Percentiles rank a stretch among this genome's conserved stretches.
Conservation (phyloP, 1,284 basidiomycete genomes). For the Cryptococcus sp. region DNA sequence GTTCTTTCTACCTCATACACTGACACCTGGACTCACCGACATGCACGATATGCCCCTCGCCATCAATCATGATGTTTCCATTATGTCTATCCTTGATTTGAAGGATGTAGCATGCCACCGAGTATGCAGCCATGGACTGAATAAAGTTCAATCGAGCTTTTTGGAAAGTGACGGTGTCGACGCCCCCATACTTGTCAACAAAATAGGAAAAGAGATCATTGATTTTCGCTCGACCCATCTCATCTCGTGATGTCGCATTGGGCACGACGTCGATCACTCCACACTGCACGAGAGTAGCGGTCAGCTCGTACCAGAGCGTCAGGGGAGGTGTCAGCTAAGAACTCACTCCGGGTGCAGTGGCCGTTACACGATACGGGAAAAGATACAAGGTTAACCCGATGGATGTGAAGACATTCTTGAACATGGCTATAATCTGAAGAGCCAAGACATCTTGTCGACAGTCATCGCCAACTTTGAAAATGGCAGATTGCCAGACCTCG, state of each 20-base stretch:
- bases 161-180: conserved; percentile 88
- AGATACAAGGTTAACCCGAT: conserved; percentile 90
- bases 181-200: conserved; percentile 87
- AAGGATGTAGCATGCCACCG: conserved; percentile 95
- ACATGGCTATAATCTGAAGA: conserved; percentile 97
- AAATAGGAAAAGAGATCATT: conserved; percentile 96
- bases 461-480: conserved; percentile 99
- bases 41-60: conserved; percentile 92
- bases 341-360: conserved; percentile 90
- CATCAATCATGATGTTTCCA: conserved; percentile 99
- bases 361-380: conserved; percentile 95
- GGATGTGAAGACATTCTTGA: conserved; percentile 92
- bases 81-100: conserved; percentile 99
- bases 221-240: conserved; percentile 98
- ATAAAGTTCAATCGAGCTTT: conserved; percentile 94
- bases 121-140: conserved; percentile 99
- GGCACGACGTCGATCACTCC: conserved; percentile 99
- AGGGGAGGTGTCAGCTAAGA: neutral
- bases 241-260: conserved; percentile 95
- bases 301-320: neutral
- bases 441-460: conserved; percentile 97
- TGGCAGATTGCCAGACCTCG: conserved; percentile 96
- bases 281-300: conserved; percentile 60
- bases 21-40: conserved; percentile 63
- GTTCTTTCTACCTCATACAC: neutral